phyloP scores from a whole-genome alignment of 129 eudicot species.

The Erigeron canadensis region DNA sequence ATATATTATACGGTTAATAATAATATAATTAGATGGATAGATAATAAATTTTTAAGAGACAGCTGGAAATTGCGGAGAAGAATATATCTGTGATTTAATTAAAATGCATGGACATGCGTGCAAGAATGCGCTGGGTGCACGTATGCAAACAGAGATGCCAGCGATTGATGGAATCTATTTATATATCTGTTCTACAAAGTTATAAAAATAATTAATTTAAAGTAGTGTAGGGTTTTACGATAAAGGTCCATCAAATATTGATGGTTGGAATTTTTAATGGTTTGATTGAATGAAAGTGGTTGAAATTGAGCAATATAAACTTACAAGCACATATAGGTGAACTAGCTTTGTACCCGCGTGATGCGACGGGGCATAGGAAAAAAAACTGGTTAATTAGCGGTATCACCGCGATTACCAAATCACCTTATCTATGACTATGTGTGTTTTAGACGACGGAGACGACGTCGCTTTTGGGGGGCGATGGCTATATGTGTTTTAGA shows the following conservation, averaged over 20 bases:
- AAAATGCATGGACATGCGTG: slow-evolving; percentile 37
- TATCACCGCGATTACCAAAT: no score
- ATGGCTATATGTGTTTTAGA: no score
- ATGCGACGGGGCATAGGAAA: no score
- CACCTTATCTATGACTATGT: no score
- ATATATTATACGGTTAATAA: no score
- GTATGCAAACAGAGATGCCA: slow-evolving; percentile 41
- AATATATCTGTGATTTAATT: neutral
- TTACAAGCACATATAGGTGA: no score
- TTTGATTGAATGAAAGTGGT: neutral
- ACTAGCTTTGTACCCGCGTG: no score
- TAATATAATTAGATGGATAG: neutral
- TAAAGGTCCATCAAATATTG: neutral
- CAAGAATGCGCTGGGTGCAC: slow-evolving; percentile 65
- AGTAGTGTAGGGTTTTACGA: neutral
- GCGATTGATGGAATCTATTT: slow-evolving; percentile 28
- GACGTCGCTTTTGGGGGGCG: no score
- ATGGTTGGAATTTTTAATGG: neutral
- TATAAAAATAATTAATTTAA: neutral
- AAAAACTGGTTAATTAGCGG: no score
- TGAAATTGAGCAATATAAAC: neutral
- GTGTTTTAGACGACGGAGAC: no score
- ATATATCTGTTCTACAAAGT: neutral
- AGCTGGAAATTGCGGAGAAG: slow-evolving; percentile 24
- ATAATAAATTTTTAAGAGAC: no score